Conservation (phyloP, 441 rosid genomes). For the Mallotus japonicus region DNA sequence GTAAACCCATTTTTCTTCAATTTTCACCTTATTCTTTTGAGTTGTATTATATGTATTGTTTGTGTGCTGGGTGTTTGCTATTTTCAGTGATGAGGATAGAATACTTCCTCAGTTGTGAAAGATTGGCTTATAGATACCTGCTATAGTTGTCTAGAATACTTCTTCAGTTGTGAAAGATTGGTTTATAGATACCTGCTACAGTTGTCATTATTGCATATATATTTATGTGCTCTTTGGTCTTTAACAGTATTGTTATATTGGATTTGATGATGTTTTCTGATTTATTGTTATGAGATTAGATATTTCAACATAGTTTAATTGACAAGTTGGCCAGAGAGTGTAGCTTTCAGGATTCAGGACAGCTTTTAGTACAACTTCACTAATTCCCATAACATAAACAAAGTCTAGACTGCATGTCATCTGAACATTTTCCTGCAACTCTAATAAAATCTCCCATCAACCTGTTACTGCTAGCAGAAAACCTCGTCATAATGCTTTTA, state of each 20-base stretch:
- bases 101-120: slow-evolving; percentile 7
- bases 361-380: background rate
- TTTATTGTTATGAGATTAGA: background rate
- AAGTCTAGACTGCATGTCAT: background rate
- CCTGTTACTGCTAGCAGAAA: background rate
- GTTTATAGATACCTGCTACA: slow-evolving; percentile 4
- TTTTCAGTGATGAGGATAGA: slow-evolving; percentile 3
- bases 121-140: slow-evolving; percentile 7
- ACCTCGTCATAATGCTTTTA: background rate
- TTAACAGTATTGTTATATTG: background rate
- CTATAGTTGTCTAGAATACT: background rate
- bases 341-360: background rate
- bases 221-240: background rate
- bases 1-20: background rate
- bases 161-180: slow-evolving; percentile 15
- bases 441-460: background rate
- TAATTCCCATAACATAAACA: background rate
- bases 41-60: slow-evolving; percentile 15
- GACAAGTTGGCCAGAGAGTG: background rate
- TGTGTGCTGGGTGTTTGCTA: slow-evolving; percentile 18
- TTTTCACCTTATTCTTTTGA: slow-evolving; percentile 14
- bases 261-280: background rate
- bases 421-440: background rate
- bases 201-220: background rate
- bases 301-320: background rate